Evolutionary conservation across 345 rosid species (phyloP), one percentile per base, ranked within the genome.

Genomic region (Zanthoxylum bungeanum): DNA sequence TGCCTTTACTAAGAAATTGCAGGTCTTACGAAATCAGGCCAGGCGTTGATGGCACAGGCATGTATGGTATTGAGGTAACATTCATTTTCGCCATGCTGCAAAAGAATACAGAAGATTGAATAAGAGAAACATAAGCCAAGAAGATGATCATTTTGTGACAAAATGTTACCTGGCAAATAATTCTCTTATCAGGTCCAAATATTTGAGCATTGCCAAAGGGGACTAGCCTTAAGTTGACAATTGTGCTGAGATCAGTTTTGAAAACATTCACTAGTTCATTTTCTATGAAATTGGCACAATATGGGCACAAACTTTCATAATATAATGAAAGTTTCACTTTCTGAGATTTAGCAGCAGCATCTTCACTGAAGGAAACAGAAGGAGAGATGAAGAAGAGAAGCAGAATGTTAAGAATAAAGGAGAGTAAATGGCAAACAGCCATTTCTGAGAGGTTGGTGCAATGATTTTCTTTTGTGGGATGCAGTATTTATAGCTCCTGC

Each of bases 61-160:
- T 91, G 86, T 17, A 89, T 78, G 1, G 82, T 73, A 47, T 89
- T 91, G 17, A 91, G 73, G 57, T 81, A 80, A 69, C 95, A 91
- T 76, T 91, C 97, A 60, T 86, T 84, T 58, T 83, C 82, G 12
- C 95, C 97, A 56, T 89, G 97, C 95, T 89, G 79, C 64, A 31
- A 31, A 2, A 36, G 46, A 27, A 69, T n/a, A 1, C 6, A 52
- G 47, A 46, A 58, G 42, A 24, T 9, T 30, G n/a, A 24, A 27
- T 22, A 3, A 39, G 28, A 27, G 37, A 49, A 55, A 36, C 14
- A 7, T 1, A 40, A 21, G 21, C 25, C 52, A 8, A 5, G 36
- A 9, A 27, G 2, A 4, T 66, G 12, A 8, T 33, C 25, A 17
- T 10, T 24, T 61, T 24, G 11, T 9, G 33, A n/a, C 19, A 28